These are phyloP conservation scores for Arthrobotrys iridis DNA, from an alignment of 2,329 filamentous ascomycete species.

Conservation along the genomic window DNA sequence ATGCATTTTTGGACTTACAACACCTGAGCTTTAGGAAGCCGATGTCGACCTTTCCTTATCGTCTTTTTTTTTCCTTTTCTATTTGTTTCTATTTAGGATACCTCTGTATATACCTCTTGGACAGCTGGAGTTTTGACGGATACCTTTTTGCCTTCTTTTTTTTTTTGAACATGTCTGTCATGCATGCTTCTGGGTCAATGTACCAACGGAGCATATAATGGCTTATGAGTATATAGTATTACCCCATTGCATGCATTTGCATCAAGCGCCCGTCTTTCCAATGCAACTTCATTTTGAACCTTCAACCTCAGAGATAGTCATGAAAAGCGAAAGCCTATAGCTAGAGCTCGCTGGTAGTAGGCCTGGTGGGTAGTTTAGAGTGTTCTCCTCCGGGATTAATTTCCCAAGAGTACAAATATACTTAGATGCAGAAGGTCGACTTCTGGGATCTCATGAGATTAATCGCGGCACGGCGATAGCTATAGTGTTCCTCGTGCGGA, in stretches of 20 bases:
- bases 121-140: constrained; percentile 20
- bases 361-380: too few relatives aligned
- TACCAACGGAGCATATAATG: background rate
- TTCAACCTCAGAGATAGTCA: too few relatives aligned
- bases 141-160: constrained; percentile 5
- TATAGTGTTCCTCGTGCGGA: too few relatives aligned
- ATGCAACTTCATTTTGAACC: background rate
- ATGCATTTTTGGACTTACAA: background rate
- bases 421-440: too few relatives aligned
- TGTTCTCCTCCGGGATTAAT: too few relatives aligned
- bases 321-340: too few relatives aligned
- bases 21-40: background rate
- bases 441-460: too few relatives aligned
- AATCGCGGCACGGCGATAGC: too few relatives aligned
- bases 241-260: background rate
- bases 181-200: background rate
- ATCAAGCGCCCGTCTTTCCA: background rate
- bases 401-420: too few relatives aligned
- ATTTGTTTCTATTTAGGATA: constrained; percentile 12
- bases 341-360: too few relatives aligned
- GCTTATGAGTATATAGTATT: constrained; percentile 30
- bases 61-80: background rate
- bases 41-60: background rate
- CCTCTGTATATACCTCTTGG: constrained; percentile 22
- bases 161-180: background rate